phyloP scores from a whole-genome alignment of 495 filamentous ascomycete species.

The Pyrenula massariospora region DNA sequence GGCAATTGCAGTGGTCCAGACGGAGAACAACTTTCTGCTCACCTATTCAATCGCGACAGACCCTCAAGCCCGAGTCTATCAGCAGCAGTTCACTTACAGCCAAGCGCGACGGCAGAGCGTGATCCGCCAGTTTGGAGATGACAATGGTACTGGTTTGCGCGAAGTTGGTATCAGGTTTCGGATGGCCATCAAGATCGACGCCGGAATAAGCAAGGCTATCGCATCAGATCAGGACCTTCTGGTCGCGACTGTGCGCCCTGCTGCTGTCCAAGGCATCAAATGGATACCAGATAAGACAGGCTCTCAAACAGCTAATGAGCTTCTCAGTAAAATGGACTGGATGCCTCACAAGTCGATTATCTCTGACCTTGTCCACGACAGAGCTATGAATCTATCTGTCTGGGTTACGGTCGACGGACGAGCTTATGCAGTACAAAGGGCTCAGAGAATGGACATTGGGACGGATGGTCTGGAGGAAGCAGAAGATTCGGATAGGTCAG shows the following conservation, averaged over 20 bases:
- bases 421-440: conserved; percentile 84
- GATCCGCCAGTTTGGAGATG: conserved; percentile 44
- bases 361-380: conserved; percentile 84
- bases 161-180: conserved; percentile 86
- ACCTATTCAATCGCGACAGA: conserved; percentile 91
- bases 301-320: conserved; percentile 80
- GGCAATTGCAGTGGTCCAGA: conserved; percentile 85
- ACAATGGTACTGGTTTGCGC: conserved; percentile 65
- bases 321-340: conserved; percentile 79
- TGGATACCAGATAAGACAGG: conserved; percentile 78
- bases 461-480: neutral
- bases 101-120: conserved; percentile 63
- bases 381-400: conserved; percentile 90
- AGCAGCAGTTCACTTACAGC: conserved; percentile 59
- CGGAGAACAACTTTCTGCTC: conserved; percentile 74
- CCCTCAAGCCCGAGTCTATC: conserved; percentile 70
- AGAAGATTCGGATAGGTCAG: conserved; percentile 12
- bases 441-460: conserved; percentile 8
- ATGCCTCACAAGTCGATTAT: conserved; percentile 65
- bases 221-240: conserved; percentile 89
- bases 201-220: conserved; percentile 77
- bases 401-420: conserved; percentile 88
- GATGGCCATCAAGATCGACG: conserved; percentile 97
- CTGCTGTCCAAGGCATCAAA: conserved; percentile 89
- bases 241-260: conserved; percentile 85